Evolutionary conservation across 2,329 filamentous ascomycete genomes (phyloP).

Genomic region (Myriosclerotinia scirpicola): DNA sequence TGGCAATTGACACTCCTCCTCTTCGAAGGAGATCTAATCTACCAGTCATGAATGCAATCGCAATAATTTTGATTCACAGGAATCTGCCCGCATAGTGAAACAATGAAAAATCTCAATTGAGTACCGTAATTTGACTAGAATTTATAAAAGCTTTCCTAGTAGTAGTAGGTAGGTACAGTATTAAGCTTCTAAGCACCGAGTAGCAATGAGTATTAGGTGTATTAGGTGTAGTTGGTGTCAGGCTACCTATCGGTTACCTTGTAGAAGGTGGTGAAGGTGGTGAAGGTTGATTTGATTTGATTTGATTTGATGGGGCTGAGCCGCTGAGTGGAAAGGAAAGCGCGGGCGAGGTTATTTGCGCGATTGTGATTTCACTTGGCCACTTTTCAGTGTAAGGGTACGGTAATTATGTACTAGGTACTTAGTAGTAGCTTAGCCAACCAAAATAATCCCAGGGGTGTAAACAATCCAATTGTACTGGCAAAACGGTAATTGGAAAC

Average conservation of each 20-base stretch:
- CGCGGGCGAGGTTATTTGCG: slow-evolving; percentile 13
- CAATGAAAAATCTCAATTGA: slow-evolving; percentile 22
- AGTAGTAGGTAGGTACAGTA: not conserved
- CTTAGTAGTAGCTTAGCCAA: slow-evolving; percentile 15
- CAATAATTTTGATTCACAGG: slow-evolving; percentile 24
- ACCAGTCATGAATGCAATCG: slow-evolving; percentile 40
- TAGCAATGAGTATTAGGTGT: not conserved
- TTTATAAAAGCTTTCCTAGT: slow-evolving; percentile 4
- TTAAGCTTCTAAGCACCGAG: slow-evolving; percentile 5
- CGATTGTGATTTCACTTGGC: no score
- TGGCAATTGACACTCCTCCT: slow-evolving; percentile 34
- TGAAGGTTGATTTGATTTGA: no score
- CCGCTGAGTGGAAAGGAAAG: not conserved
- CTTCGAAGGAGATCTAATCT: slow-evolving; percentile 37
- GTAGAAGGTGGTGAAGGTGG: not conserved
- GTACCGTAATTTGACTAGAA: slow-evolving; percentile 17
- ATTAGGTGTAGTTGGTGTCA: not conserved
- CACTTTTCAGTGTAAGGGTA: no score
- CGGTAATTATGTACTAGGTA: not conserved
- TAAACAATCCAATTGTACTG: slow-evolving; percentile 7
- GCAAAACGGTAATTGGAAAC: not conserved
- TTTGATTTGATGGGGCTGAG: no score
- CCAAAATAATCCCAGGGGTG: slow-evolving; percentile 2
- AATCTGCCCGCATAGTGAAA: slow-evolving; percentile 34
- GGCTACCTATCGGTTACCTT: not conserved